phyloP scores from a whole-genome alignment of 306 rosid species.

The Elaeagnus macrophylla region DNA sequence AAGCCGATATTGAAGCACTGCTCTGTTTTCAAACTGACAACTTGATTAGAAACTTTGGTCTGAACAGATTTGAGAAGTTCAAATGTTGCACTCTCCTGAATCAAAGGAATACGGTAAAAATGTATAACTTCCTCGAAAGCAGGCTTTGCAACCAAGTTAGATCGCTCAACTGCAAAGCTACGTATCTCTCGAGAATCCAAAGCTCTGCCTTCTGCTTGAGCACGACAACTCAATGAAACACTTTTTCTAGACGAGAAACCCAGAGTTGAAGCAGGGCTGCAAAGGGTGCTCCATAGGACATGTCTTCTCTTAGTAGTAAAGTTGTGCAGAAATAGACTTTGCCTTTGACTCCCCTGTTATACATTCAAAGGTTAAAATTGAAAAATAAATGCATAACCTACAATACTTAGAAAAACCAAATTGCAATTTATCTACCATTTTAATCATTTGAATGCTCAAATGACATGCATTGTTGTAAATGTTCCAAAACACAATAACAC shows the following conservation, averaged over 20 bases:
- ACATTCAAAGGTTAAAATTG: neutral
- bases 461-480: too few species aligned
- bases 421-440: neutral
- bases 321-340: slow-evolving; percentile 31
- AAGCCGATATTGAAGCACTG: slow-evolving; percentile 76
- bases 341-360: slow-evolving; percentile 45
- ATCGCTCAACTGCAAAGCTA: slow-evolving; percentile 33
- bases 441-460: neutral
- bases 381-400: neutral
- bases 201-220: slow-evolving; percentile 42
- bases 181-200: slow-evolving; percentile 38
- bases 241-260: slow-evolving; percentile 16
- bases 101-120: slow-evolving; percentile 53
- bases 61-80: slow-evolving; percentile 67
- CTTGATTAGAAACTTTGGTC: slow-evolving; percentile 50
- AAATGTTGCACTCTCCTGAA: slow-evolving; percentile 58
- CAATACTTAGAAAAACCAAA: neutral
- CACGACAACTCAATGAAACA: slow-evolving; percentile 37
- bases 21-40: slow-evolving; percentile 61
- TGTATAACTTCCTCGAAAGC: slow-evolving; percentile 49
- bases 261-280: slow-evolving; percentile 1
- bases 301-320: slow-evolving; percentile 28
- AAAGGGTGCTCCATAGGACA: slow-evolving; percentile 40
- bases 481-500: neutral
- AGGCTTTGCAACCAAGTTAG: slow-evolving; percentile 41